Evolutionary conservation across 805 yeast species (phyloP).

Genomic region (Cyberlindnera meyerae): DNA sequence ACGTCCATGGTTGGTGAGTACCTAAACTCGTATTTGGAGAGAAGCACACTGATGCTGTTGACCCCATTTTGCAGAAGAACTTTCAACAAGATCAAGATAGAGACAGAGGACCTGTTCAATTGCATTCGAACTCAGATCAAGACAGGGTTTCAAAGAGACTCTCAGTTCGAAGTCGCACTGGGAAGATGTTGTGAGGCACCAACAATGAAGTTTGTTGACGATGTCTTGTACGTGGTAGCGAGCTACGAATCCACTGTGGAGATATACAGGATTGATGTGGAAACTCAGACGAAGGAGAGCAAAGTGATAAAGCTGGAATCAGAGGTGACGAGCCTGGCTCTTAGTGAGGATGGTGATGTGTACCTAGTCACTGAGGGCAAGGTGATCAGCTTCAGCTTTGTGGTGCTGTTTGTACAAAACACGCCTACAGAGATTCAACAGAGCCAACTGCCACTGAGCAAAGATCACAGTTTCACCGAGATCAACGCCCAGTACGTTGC

Average conservation of each 20-base stretch:
- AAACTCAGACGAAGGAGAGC: neutral
- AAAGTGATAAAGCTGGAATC: conserved; percentile 2
- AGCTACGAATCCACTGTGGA: conserved; percentile 10
- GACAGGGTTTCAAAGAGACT: conserved; percentile 1
- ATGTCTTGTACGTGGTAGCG: conserved; percentile 10
- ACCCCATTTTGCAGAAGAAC: conserved; percentile 21
- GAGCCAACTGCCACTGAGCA: neutral
- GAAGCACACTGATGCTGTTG: conserved; percentile 18
- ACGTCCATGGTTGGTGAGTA: conserved; percentile 26
- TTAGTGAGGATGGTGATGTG: conserved; percentile 11
- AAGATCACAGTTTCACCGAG: conserved; percentile 3
- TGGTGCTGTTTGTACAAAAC: neutral
- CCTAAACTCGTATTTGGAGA: conserved; percentile 23
- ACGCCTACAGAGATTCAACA: neutral
- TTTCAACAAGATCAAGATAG: conserved; percentile 21
- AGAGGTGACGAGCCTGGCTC: conserved; percentile 12
- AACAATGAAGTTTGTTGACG: conserved; percentile 9
- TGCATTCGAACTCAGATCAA: conserved; percentile 12
- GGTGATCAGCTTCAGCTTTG: neutral
- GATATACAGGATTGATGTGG: conserved; percentile 13
- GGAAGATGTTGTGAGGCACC: conserved; percentile 19
- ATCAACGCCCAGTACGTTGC: conserved; percentile 27
- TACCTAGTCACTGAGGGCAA: conserved; percentile 3
- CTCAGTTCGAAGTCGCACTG: conserved; percentile 5
- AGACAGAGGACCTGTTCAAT: conserved; percentile 20